Evolutionary conservation across 2,329 filamentous ascomycete species (phyloP).

Genomic region (Cryphonectria radicalis): DNA sequence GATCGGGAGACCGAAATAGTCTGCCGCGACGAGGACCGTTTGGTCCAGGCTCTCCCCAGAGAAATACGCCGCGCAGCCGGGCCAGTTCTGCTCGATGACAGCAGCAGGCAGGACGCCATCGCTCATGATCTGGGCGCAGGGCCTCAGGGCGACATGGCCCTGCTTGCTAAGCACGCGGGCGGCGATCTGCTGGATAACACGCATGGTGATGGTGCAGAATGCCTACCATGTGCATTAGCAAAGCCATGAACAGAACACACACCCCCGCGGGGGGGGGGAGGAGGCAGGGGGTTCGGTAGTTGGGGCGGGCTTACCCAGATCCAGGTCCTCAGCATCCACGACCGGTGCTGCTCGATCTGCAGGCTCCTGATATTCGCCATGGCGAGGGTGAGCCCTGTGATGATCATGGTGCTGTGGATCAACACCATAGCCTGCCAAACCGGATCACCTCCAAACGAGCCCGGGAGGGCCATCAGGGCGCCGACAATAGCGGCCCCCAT

Average conservation of each 20-base stretch:
- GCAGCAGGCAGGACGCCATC: constrained; percentile 39
- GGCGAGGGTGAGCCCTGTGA: constrained; percentile 49
- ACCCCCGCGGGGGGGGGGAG: no score
- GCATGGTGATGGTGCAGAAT: constrained; percentile 56
- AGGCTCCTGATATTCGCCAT: constrained; percentile 61
- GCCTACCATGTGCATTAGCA: constrained; percentile 37
- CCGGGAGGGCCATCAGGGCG: constrained; percentile 56
- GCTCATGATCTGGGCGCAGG: constrained; percentile 55
- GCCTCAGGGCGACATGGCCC: constrained; percentile 36
- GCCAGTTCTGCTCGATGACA: constrained; percentile 44
- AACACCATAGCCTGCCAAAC: constrained; percentile 52
- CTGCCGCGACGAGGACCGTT: constrained; percentile 39
- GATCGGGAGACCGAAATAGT: constrained; percentile 38
- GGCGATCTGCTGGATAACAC: constrained; percentile 51
- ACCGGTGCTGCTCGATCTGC: constrained; percentile 66
- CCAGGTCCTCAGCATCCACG: constrained; percentile 66
- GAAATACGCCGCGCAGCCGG: constrained; percentile 48
- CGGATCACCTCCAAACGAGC: constrained; percentile 58
- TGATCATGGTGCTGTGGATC: constrained; percentile 49
- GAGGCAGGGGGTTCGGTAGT: neutral
- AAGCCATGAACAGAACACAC: neutral
- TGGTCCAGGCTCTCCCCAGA: constrained; percentile 35
- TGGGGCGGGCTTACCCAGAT: constrained; percentile 43
- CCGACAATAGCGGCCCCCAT: constrained; percentile 50
- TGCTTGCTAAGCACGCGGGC: constrained; percentile 43